These are phyloP conservation scores for Theileria equi DNA, from an alignment of 169 alveolate genomes.

Conservation along the genomic window DNA sequence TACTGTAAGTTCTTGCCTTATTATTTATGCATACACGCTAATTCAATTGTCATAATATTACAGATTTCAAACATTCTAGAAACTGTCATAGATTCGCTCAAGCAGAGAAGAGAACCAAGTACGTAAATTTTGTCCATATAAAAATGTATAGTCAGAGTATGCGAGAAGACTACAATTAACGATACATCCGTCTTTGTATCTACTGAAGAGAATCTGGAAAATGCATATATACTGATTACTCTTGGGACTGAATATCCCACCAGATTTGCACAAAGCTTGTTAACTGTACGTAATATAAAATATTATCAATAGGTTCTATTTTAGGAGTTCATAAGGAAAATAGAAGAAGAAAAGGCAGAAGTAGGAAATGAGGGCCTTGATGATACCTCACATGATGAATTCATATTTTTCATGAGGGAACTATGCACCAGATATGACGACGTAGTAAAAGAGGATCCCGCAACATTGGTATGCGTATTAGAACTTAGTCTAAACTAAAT, in stretches of 20 bases:
- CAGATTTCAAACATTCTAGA: no score
- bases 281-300: conserved; percentile 12
- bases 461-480: conserved; percentile 6
- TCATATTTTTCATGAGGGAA: neutral
- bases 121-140: no score
- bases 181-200: neutral
- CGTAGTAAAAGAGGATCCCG: conserved; percentile 17
- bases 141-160: no score
- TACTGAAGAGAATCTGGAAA: conserved; percentile 2
- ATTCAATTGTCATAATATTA: no score
- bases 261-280: conserved; percentile 27
- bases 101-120: no score
- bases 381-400: neutral
- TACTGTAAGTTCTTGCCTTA: no score
- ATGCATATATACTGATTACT: conserved; percentile 22
- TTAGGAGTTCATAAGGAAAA: conserved; percentile 21
- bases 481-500: no score
- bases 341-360: neutral
- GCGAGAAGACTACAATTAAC: no score
- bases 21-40: no score
- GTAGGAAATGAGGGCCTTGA: neutral
- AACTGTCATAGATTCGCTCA: no score
- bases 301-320: neutral
- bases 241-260: conserved; percentile 31
- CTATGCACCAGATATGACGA: conserved; percentile 27